Base-by-base conservation (phyloP, 73 alveolate species). In the Tetrahymena borealis region DNA sequence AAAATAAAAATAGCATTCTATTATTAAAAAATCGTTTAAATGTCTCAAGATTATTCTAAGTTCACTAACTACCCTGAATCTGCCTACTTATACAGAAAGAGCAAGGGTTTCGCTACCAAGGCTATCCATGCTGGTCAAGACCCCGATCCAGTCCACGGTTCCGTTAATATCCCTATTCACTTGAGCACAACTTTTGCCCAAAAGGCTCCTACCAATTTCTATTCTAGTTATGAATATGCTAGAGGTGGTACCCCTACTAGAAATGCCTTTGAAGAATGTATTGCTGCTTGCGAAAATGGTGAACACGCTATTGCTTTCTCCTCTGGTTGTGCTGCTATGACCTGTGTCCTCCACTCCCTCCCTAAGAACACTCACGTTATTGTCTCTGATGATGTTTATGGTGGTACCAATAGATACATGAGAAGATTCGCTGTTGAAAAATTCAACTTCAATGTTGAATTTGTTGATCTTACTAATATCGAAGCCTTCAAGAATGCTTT, bases 391-490 rank as follows among this genome's bases (percentile, higher is more conserved):
- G 99, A 98, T 93, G 97, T 97, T 33, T 98, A 98, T 91, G 99
- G 99, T 11, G 99, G 99, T 16, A 98, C 99, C 20, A 94, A 96
- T 43, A 96, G 98, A 94, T 96, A 93, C 78, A 91, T 98, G 92
- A 93, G 97, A 79, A 96, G 96, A 41, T 90, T 93, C 41, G 91
- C 96, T 31, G 91, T 94, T 37, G 94, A 94, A 33, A 94, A 93
- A 42, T 92, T 95, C 91, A 96, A 96, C 16, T 91, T 98, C 79
- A 97, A 96, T 78, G 94, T 96, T 40, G 60, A 94, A 37, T 97
- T 97, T 91, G 96, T 97, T 43, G 98, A 97, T 94, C 94, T 97
- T 91, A 91, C 96, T 35, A 98, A 97, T 79, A 93, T 94, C 8
- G 94, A 91, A 78, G 94, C 85, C 39, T 95, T 97, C 37, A 93